Evolutionary conservation across 2,329 filamentous ascomycete species (phyloP), one percentile per base, ranked within the genome.

Genomic region (Calycina marina): DNA sequence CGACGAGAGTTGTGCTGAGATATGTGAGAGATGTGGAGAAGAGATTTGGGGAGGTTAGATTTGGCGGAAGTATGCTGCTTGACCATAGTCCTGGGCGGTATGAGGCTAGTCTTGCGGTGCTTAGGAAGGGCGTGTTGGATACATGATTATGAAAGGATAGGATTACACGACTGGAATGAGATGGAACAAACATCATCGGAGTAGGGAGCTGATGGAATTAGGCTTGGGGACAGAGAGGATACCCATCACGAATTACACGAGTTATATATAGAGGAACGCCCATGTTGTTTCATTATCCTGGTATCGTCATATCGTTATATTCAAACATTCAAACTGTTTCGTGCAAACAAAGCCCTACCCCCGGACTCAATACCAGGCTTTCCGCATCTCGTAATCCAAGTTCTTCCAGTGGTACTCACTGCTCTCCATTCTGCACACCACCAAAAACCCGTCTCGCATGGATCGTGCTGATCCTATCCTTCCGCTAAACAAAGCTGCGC

Each of bases 61-160:
- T 86, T 50, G 76, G 73, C 4, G 69, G 72, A 14, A 73, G 75
- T 28, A 82, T 84, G 76, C 59, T 86, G 54, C 64, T 71, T 37
- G 80, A 86, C 50, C 80, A 86, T 50, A 82, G 71, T 41, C 80
- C 80, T 3, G 77, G 70, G 15, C 63, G 72, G 42, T 86, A 86
- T 49, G 80, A 85, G 53, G 67, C 70, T 37, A 73, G 71, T 36
- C 54, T 86, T 44, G 67, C 70, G 35, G 69, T 70, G 38, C 57
- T 85, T 50, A 55, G 56, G 46, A 56, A 49, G 58, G 54, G 40
- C 53, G 58, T 54, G 34, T 36, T 54, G 29, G 45, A 39, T 6
- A 39, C 16, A 35, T 25, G 3, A 30, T 25, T 8, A 22, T 9
- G 20, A 22, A 22, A 22, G n/a, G 20, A 9, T 22, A 22, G 8